These are phyloP conservation scores for Ilyonectria mors-panacis DNA, from an alignment of 2,329 filamentous ascomycete species.

Conservation along the genomic window DNA sequence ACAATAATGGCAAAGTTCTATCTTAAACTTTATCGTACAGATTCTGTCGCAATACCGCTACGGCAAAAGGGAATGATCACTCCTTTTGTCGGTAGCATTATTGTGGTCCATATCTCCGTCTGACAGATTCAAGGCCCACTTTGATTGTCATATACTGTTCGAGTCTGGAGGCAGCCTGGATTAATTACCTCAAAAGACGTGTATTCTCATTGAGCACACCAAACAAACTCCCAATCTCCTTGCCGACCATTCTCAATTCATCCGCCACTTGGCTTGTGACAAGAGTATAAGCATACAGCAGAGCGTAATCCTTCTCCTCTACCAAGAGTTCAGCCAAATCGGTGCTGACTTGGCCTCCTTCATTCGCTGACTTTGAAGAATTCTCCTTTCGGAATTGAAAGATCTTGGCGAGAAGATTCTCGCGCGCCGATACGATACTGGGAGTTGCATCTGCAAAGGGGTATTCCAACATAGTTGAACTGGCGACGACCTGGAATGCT, in stretches of 20 bases:
- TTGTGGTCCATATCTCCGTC: too few relatives aligned
- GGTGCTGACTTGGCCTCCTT: slow-evolving; percentile 37
- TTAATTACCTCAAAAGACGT: slow-evolving; percentile 25
- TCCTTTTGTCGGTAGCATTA: too few relatives aligned
- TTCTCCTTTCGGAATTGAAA: slow-evolving; percentile 86
- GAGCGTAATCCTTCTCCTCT: slow-evolving; percentile 86
- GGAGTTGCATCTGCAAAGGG: slow-evolving; percentile 91
- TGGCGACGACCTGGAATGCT: slow-evolving; percentile 87
- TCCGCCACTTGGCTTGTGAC: slow-evolving; percentile 77
- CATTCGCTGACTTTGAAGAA: slow-evolving; percentile 47
- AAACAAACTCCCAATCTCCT: slow-evolving; percentile 56
- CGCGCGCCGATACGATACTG: slow-evolving; percentile 84
- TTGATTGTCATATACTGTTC: too few relatives aligned
- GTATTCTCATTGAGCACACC: slow-evolving; percentile 42
- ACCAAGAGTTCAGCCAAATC: slow-evolving; percentile 52
- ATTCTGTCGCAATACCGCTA: too few relatives aligned
- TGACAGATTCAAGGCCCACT: too few relatives aligned
- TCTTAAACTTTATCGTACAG: too few relatives aligned
- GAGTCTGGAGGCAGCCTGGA: background rate
- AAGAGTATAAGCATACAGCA: slow-evolving; percentile 90
- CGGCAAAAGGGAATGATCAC: too few relatives aligned
- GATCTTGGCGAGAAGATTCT: slow-evolving; percentile 87
- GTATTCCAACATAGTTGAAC: slow-evolving; percentile 93
- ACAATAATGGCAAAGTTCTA: too few relatives aligned
- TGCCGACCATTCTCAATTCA: slow-evolving; percentile 72